phyloP scores from a whole-genome alignment of 805 yeast genomes.

The Candida montana region DNA sequence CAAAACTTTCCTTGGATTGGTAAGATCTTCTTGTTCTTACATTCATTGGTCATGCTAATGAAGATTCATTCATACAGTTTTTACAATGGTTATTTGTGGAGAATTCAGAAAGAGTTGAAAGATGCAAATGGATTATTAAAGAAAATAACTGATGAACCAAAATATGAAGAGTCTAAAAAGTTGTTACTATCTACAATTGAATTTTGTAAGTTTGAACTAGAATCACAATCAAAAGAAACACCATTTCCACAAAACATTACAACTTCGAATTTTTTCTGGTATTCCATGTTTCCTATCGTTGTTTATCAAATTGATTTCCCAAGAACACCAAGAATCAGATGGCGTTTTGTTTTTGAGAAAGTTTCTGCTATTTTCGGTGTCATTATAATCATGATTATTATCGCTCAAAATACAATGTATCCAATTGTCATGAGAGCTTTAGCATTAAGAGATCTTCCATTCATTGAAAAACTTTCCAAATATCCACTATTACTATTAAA shows the following conservation, averaged over 20 bases:
- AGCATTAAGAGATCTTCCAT: conserved; percentile 45
- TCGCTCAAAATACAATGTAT: conserved; percentile 70
- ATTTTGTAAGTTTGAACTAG: conserved; percentile 71
- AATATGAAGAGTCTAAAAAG: conserved; percentile 20
- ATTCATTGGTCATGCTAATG: conserved; percentile 84
- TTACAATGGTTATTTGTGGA: conserved; percentile 88
- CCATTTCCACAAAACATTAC: conserved; percentile 73
- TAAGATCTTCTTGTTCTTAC: conserved; percentile 76
- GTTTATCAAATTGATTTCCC: conserved; percentile 83
- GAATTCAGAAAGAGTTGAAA: conserved; percentile 46
- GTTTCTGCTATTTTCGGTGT: conserved; percentile 81
- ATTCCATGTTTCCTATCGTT: conserved; percentile 83
- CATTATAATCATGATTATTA: conserved; percentile 71
- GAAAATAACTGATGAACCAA: conserved; percentile 28
- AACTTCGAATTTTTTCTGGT: conserved; percentile 61
- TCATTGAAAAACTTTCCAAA: conserved; percentile 35
- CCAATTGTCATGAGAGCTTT: conserved; percentile 65
- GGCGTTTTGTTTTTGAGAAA: conserved; percentile 64
- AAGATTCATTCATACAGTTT: conserved; percentile 92
- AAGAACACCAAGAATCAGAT: conserved; percentile 61
- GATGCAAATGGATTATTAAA: conserved; percentile 42
- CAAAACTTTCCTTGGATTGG: conserved; percentile 83
- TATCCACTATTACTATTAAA: conserved; percentile 64
- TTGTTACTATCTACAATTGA: conserved; percentile 43
- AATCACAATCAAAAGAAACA: conserved; percentile 41